Evolutionary conservation across 805 yeast genomes (phyloP).

Genomic region (Candida pseudofarinosa): DNA sequence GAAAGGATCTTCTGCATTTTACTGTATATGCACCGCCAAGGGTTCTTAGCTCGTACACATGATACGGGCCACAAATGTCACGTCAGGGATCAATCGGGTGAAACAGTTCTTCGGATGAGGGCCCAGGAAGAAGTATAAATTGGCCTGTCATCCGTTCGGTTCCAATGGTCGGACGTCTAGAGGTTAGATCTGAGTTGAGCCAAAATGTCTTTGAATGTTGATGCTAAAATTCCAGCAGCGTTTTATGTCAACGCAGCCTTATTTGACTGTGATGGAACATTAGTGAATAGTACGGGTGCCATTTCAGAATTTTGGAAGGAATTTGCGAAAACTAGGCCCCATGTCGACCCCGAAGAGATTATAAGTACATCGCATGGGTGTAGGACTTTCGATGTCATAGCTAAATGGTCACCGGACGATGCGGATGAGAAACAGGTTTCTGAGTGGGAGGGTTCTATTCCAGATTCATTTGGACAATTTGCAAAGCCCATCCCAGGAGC

Average conservation of each 20-base stretch:
- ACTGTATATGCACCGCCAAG: too few species aligned
- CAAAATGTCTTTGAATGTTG: slow-evolving; percentile 1
- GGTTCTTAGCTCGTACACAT: too few species aligned
- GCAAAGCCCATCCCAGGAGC: slow-evolving; percentile 28
- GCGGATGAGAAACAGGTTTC: slow-evolving; percentile 24
- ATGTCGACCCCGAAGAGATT: slow-evolving; percentile 27
- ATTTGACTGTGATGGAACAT: slow-evolving; percentile 28
- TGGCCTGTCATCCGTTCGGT: too few species aligned
- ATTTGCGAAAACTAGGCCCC: slow-evolving; percentile 26
- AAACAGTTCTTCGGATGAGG: too few species aligned
- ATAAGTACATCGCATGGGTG: slow-evolving; percentile 29
- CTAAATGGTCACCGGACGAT: slow-evolving; percentile 29
- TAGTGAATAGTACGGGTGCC: slow-evolving; percentile 29
- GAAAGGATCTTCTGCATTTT: too few species aligned
- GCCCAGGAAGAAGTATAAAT: too few species aligned
- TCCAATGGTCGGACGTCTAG: too few species aligned
- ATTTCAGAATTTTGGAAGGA: slow-evolving; percentile 28
- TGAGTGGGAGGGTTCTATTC: slow-evolving; percentile 25
- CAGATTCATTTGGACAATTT: slow-evolving; percentile 23
- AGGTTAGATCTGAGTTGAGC: neutral
- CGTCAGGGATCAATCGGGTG: too few species aligned
- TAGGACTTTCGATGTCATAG: slow-evolving; percentile 27
- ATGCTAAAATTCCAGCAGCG: slow-evolving; percentile 19
- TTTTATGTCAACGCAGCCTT: slow-evolving; percentile 26
- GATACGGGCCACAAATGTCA: too few species aligned